These are phyloP conservation scores for Sicyos edulis DNA, from an alignment of 306 rosid genomes.

Conservation along the genomic window DNA sequence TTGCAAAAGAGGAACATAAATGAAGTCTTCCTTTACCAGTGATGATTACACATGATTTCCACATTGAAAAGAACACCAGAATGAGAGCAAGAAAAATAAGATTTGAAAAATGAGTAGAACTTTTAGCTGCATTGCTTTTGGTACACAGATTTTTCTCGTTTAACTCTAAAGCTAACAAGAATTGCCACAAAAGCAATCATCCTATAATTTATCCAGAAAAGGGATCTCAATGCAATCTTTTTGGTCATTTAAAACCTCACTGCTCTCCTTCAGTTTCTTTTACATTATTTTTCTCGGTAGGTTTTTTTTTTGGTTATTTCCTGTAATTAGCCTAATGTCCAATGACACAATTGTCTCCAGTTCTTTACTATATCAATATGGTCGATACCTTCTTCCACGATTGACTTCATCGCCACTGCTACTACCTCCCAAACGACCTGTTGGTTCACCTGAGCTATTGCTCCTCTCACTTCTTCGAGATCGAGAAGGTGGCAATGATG, in stretches of 20 bases:
- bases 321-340: slow-evolving; percentile 17
- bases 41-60: background rate
- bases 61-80: background rate
- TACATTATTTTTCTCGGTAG: slow-evolving; percentile 3
- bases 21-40: background rate
- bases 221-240: background rate
- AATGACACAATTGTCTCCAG: slow-evolving; percentile 9
- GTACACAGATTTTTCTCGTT: slow-evolving; percentile 14
- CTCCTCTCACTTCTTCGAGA: slow-evolving; percentile 68
- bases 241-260: background rate
- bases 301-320: slow-evolving; percentile 4
- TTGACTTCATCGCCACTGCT: slow-evolving; percentile 61
- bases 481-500: slow-evolving; percentile 61
- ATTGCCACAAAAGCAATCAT: background rate
- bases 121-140: slow-evolving; percentile 14
- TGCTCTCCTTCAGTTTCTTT: slow-evolving; percentile 13
- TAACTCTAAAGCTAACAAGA: background rate
- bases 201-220: background rate
- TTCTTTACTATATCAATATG: slow-evolving; percentile 48
- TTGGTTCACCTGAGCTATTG: slow-evolving; percentile 53
- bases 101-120: background rate
- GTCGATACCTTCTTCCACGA: slow-evolving; percentile 77
- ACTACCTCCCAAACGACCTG: slow-evolving; percentile 52
- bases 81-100: slow-evolving; percentile 1
- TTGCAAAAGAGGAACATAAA: too few species aligned